Percentiles rank a stretch among this genome's conserved stretches.
Conservation (phyloP, 73 alveolate species). For the Uronychia binucleata region DNA sequence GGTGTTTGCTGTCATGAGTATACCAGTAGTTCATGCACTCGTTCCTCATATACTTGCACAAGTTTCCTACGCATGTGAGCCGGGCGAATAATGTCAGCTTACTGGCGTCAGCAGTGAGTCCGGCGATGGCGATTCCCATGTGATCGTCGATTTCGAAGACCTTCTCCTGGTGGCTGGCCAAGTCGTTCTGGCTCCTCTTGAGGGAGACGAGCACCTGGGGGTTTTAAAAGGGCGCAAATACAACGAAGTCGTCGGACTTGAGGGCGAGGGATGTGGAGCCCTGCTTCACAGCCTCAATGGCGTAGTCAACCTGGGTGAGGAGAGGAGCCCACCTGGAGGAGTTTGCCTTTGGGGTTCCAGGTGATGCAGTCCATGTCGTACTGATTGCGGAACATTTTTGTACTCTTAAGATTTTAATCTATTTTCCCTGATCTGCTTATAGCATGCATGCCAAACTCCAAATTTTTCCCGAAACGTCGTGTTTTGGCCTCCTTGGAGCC, state of each 20-base stretch:
- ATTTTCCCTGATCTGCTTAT: not conserved
- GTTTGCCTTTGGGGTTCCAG: conserved; percentile 98
- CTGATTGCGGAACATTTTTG: conserved; percentile 83
- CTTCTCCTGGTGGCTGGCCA: conserved; percentile 88
- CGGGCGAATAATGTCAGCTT: not conserved
- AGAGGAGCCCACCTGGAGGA: conserved; percentile 62
- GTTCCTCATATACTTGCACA: conserved; percentile 93
- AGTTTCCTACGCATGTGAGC: conserved; percentile 41
- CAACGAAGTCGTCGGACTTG: conserved; percentile 82
- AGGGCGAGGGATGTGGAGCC: conserved; percentile 96
- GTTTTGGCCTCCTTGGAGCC: too few relatives aligned
- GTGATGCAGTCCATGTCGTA: conserved; percentile 95
- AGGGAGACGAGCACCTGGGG: conserved; percentile 81
- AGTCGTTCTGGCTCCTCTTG: conserved; percentile 88
- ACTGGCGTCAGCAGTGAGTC: conserved; percentile 97
- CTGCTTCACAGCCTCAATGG: conserved; percentile 99
- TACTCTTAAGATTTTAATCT: conserved; percentile 12
- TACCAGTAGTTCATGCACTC: conserved; percentile 92
- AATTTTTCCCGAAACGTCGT: not conserved
- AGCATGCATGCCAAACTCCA: conserved; percentile 1
- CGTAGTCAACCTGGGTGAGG: conserved; percentile 87
- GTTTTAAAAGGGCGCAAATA: conserved; percentile 8
- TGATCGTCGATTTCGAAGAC: conserved; percentile 96
- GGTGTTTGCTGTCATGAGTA: conserved; percentile 89
- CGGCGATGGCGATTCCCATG: conserved; percentile 98